Conservation (phyloP, 2,329 filamentous ascomycete species). For the Hypoxylon sp. region DNA sequence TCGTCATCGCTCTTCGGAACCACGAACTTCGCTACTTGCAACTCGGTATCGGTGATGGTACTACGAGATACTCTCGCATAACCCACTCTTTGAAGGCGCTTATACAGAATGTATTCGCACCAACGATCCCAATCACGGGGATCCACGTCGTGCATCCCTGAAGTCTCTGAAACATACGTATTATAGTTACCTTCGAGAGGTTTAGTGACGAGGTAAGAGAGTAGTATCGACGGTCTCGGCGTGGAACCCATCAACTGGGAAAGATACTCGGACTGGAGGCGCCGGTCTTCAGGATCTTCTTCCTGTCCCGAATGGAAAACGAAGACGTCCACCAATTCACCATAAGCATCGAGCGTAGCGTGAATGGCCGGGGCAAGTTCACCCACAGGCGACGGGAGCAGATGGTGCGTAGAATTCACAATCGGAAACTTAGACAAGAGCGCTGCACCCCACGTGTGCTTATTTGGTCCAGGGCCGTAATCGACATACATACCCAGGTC, state of each 20-base stretch:
- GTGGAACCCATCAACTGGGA: slow-evolving; percentile 89
- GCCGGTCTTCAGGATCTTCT: slow-evolving; percentile 92
- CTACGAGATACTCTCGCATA: slow-evolving; percentile 91
- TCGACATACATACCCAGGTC: slow-evolving; percentile 99
- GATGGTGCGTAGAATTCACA: slow-evolving; percentile 94
- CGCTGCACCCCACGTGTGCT: slow-evolving; percentile 97
- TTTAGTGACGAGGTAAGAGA: slow-evolving; percentile 93
- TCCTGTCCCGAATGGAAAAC: slow-evolving; percentile 99
- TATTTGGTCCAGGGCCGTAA: slow-evolving; percentile 96
- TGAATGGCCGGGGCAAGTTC: slow-evolving; percentile 97
- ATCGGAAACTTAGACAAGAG: slow-evolving; percentile 98
- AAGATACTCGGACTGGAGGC: slow-evolving; percentile 88
- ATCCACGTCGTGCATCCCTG: slow-evolving; percentile 97
- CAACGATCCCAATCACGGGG: slow-evolving; percentile 94
- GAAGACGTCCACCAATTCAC: slow-evolving; percentile 89
- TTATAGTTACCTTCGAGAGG: slow-evolving; percentile 96
- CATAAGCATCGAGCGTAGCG: slow-evolving; percentile 95
- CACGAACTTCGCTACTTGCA: slow-evolving; percentile 96
- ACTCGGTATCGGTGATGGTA: slow-evolving; percentile 96
- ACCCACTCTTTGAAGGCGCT: slow-evolving; percentile 85
- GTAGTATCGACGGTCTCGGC: slow-evolving; percentile 83
- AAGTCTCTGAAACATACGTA: slow-evolving; percentile 87
- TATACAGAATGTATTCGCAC: slow-evolving; percentile 99
- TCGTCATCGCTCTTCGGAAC: slow-evolving; percentile 79
- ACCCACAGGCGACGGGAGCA: slow-evolving; percentile 92